Percentiles rank a stretch among this genome's conserved stretches.
These are phyloP conservation scores for Lepidium campestre DNA, from an alignment of 441 rosid species.

Conservation along the genomic window DNA sequence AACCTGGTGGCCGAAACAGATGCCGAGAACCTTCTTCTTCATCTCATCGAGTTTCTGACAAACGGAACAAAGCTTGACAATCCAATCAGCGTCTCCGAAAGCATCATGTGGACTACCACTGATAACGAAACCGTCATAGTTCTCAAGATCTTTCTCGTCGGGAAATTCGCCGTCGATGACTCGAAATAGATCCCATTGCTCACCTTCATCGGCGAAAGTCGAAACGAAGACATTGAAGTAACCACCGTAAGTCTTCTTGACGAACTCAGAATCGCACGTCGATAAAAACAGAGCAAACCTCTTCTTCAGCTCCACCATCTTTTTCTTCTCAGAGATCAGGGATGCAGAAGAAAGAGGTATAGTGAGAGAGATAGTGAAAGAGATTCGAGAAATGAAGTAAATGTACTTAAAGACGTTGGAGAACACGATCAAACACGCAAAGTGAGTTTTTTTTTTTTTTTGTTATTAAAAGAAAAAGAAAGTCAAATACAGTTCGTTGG, in stretches of 20 bases:
- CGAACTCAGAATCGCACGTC: constrained; percentile 67
- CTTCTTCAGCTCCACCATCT: constrained; percentile 20
- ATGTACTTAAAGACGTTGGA: neutral
- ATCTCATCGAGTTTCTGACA: constrained; percentile 52
- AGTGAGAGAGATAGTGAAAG: neutral
- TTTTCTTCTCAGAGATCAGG: neutral
- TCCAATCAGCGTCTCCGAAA: constrained; percentile 68
- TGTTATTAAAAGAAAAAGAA: neutral
- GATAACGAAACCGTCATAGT: constrained; percentile 70
- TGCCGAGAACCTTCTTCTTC: constrained; percentile 73
- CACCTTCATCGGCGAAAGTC: constrained; percentile 61
- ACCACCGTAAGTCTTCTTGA: constrained; percentile 60
- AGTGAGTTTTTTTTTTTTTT: neutral
- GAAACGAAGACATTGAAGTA: constrained; percentile 68
- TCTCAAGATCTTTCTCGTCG: constrained; percentile 42
- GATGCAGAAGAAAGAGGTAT: neutral
- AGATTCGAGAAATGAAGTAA: neutral
- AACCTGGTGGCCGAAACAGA: constrained; percentile 97
- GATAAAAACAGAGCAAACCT: constrained; percentile 59
- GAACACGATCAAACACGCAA: constrained; percentile 11
- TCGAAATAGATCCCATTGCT: constrained; percentile 66
- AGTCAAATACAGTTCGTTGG: neutral
- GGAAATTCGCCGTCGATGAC: constrained; percentile 83
- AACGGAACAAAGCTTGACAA: constrained; percentile 58
- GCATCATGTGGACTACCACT: constrained; percentile 85